A percentile compares a stretch with the other conserved stretches of the same genome.
These are phyloP conservation scores for Fomes fomentarius DNA, from an alignment of 1,284 basidiomycete genomes.

Conservation along the genomic window DNA sequence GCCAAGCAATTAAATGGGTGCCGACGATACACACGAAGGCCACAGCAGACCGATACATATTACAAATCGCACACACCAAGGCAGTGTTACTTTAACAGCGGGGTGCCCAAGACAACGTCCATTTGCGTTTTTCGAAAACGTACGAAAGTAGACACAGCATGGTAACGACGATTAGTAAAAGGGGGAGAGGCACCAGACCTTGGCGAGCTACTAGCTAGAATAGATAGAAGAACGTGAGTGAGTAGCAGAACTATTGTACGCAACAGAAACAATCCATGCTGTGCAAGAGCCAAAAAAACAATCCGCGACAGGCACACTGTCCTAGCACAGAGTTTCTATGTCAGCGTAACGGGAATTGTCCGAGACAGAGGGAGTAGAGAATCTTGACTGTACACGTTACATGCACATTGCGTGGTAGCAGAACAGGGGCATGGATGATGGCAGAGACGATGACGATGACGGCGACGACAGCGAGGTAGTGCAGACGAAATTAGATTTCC, in stretches of 20 bases:
- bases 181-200: background rate
- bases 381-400: constrained; percentile 18
- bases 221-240: too few relatives aligned
- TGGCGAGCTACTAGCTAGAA: too few relatives aligned
- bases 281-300: background rate
- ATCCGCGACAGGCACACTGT: too few relatives aligned
- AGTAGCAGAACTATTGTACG: background rate
- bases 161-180: background rate
- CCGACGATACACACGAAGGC: too few relatives aligned
- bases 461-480: background rate
- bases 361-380: background rate
- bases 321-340: background rate
- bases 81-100: background rate
- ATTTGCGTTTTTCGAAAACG: constrained; percentile 10
- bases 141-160: constrained; percentile 3
- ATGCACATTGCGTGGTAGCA: constrained; percentile 16
- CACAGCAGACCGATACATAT: background rate
- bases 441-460: background rate
- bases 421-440: background rate
- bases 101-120: constrained; percentile 12
- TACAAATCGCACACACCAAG: background rate
- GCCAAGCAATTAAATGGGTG: too few relatives aligned
- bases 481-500: constrained; percentile 17
- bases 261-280: background rate
- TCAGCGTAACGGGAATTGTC: constrained; percentile 4